Evolutionary conservation across 192 early-diverging fungal genomes (phyloP).

Genomic region (Geranomyces michiganensis): DNA sequence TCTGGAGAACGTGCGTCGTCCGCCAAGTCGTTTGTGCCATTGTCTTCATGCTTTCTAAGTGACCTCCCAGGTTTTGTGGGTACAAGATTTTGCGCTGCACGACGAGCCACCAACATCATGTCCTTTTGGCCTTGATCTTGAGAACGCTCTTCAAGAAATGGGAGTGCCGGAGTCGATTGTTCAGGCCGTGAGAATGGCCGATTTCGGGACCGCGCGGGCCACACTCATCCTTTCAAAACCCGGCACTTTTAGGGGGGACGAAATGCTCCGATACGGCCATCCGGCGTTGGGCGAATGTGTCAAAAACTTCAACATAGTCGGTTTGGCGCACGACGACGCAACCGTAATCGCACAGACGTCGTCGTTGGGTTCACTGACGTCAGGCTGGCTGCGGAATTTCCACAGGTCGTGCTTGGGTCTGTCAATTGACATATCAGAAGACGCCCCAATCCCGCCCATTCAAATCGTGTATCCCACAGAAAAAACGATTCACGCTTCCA

Average conservation of each 20-base stretch:
- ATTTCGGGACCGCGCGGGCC: slow-evolving; percentile 8
- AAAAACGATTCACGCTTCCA: slow-evolving; percentile 26
- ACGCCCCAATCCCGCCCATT: not conserved
- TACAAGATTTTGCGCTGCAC: slow-evolving; percentile 13
- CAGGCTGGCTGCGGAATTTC: not conserved
- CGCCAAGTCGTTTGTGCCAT: not conserved
- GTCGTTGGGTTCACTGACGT: not conserved
- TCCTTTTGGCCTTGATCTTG: slow-evolving; percentile 19
- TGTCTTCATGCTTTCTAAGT: slow-evolving; percentile 1
- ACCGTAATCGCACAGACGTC: not conserved
- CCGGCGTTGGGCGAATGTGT: slow-evolving; percentile 12
- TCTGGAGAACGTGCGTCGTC: slow-evolving; percentile 37
- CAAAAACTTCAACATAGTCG: slow-evolving; percentile 7
- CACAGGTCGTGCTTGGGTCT: not conserved
- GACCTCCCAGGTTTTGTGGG: not conserved
- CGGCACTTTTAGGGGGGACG: slow-evolving; percentile 5
- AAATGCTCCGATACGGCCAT: not conserved
- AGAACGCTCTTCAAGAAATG: slow-evolving; percentile 34
- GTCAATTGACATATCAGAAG: not conserved
- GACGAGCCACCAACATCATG: not conserved
- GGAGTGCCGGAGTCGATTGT: slow-evolving; percentile 1
- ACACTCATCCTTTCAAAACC: slow-evolving; percentile 33
- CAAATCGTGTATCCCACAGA: slow-evolving; percentile 33
- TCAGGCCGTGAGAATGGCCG: slow-evolving; percentile 19
- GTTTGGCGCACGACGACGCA: slow-evolving; percentile 3